These are phyloP conservation scores for Citrus inodora DNA, from an alignment of 345 rosid genomes.

Conservation along the genomic window DNA sequence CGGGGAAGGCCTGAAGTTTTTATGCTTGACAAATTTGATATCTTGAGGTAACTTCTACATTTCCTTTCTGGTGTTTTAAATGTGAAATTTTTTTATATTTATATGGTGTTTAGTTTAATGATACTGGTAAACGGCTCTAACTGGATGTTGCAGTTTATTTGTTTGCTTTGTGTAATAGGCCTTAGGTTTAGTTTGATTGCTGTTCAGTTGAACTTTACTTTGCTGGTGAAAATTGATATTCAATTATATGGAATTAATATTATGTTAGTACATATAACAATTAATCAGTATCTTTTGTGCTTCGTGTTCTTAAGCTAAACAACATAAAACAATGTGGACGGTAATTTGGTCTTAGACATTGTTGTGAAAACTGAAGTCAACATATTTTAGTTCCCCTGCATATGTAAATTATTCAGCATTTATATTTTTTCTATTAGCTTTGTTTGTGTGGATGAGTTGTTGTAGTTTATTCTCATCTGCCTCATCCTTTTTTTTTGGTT, in stretches of 20 bases:
- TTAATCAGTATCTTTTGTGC: background rate
- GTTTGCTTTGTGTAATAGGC: background rate
- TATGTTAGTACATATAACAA: background rate
- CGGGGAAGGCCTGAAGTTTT: constrained; percentile 44
- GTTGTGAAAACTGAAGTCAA: background rate
- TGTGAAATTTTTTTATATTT: background rate
- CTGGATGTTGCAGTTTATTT: background rate
- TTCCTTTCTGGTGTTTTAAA: background rate
- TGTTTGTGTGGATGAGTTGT: background rate
- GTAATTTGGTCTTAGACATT: background rate
- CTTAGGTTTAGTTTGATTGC: constrained; percentile 6
- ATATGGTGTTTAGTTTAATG: background rate
- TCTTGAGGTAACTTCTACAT: constrained; percentile 52
- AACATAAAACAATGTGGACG: background rate
- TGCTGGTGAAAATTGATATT: background rate
- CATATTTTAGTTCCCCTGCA: background rate
- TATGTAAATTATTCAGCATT: background rate
- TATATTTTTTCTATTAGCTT: background rate
- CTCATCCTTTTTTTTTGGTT: background rate
- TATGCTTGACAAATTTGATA: constrained; percentile 66
- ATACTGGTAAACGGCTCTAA: background rate
- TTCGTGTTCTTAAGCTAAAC: background rate
- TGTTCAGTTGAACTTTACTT: background rate
- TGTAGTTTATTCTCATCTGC: background rate
- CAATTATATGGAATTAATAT: background rate